Evolutionary conservation across 495 filamentous ascomycete species (phyloP), one percentile per base, ranked within the genome.

Genomic region (Penicillium canescens): DNA sequence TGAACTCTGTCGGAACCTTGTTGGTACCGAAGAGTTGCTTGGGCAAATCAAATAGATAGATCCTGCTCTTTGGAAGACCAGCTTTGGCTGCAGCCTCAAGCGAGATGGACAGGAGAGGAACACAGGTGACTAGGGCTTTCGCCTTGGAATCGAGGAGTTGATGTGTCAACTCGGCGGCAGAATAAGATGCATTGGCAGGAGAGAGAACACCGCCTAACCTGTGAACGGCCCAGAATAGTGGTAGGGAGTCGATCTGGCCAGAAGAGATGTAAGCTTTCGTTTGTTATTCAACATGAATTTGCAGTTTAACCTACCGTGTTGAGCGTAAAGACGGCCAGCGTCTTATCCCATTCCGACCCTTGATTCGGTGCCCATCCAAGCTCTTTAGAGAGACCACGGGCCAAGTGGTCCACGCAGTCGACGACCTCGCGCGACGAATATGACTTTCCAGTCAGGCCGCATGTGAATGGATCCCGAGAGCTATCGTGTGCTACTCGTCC

Each of bases 311-410:
- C 41, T 74, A 92, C 91, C 21, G 90, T 90, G 59, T 96, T 96
- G 48, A 92, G 57, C 34, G 84, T 86, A 69, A 90, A 96, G 10
- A 92, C 71, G 10, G 80, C 86, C 42, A 91, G 60, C 20, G 91
- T 85, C 71, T 94, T 96, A 60, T 96, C 92, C 87, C 88, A 96
- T 62, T 92, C 88, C 0, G 82, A 82, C 18, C 90, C 90, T 52
- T 80, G 59, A 57, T 93, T 92, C 7, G 87, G 82, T 24, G 77
- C 58, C 87, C 89, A 96, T 43, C 82, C 85, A 58, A 94, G 71
- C 56, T 89, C 84, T 62, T 90, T 87, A 8, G 83, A 74, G 4
- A 96, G 68, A 4, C 80, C 85, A 46, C 86, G 81, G 12, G 90
- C 82, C n/a, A 96, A 75, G 40, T 78, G 73, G 14, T 92, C 83